phyloP scores from a whole-genome alignment of 495 filamentous ascomycete genomes.

The Barbatosphaeria neglecta region DNA sequence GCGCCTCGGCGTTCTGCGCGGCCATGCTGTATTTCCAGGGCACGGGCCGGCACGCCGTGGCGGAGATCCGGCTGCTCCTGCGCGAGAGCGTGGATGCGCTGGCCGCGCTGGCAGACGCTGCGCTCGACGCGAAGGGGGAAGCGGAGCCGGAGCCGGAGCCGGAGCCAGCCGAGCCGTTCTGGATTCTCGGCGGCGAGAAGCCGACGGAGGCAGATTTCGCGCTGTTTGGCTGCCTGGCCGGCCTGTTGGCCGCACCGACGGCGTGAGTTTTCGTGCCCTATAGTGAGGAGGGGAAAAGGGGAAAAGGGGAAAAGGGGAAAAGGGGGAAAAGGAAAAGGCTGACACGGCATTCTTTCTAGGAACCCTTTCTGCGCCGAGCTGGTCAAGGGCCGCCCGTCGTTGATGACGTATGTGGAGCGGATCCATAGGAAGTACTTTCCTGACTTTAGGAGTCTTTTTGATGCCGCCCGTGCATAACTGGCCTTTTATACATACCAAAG shows the following conservation, averaged over 20 bases:
- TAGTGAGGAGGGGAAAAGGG: neutral
- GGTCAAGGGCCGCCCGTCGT: slow-evolving; percentile 2
- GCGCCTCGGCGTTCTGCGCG: slow-evolving; percentile 24
- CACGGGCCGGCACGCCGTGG: slow-evolving; percentile 25
- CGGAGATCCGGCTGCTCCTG: slow-evolving; percentile 30
- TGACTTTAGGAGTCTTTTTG: slow-evolving; percentile 2
- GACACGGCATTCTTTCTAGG: neutral
- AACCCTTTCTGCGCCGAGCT: slow-evolving; percentile 5
- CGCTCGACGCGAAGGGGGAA: slow-evolving; percentile 4
- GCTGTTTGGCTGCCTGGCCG: slow-evolving; percentile 39
- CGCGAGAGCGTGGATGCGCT: slow-evolving; percentile 34
- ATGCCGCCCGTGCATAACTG: too few species aligned
- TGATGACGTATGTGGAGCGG: slow-evolving; percentile 8
- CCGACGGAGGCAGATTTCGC: slow-evolving; percentile 42
- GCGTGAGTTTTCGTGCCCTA: slow-evolving; percentile 1
- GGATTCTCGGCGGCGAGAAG: slow-evolving; percentile 36
- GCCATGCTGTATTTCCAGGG: slow-evolving; percentile 41
- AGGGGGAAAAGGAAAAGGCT: too few species aligned
- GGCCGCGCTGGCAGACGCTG: slow-evolving; percentile 18
- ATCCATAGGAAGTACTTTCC: slow-evolving; percentile 9
- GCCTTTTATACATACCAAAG: too few species aligned
- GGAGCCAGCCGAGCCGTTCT: slow-evolving; percentile 24
- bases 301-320: too few species aligned
- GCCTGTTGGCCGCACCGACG: slow-evolving; percentile 21
- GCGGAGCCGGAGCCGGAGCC: slow-evolving; percentile 2